phyloP scores from a whole-genome alignment of 192 early-diverging fungal genomes.

The Linnemannia hyalina region DNA sequence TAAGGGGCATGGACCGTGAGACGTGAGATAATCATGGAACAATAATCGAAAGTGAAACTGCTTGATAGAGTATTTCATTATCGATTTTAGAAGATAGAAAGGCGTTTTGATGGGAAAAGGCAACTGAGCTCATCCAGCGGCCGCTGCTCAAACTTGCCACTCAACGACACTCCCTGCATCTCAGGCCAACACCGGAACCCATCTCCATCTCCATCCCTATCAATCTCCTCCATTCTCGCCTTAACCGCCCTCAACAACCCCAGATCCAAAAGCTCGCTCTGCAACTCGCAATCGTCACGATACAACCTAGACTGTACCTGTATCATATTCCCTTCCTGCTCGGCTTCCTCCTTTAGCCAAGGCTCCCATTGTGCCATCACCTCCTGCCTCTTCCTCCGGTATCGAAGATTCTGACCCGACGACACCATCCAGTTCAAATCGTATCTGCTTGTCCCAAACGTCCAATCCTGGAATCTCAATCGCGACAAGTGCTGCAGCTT shows the following conservation, averaged over 20 bases:
- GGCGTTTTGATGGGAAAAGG: neutral
- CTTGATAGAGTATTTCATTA: no score
- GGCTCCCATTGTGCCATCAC: neutral
- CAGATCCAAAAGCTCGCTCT: neutral
- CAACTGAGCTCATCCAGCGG: neutral
- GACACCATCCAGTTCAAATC: neutral
- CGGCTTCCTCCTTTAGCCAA: neutral
- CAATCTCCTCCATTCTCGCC: neutral
- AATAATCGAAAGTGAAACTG: no score
- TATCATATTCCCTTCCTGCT: neutral
- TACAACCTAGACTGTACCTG: neutral
- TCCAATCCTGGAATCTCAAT: constrained; percentile 2
- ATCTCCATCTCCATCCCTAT: neutral
- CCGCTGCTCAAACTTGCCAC: neutral
- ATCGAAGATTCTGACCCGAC: neutral
- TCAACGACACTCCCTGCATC: neutral
- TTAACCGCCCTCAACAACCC: neutral
- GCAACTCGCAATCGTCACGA: neutral
- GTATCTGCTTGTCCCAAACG: neutral
- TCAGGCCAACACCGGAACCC: neutral
- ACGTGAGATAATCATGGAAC: neutral
- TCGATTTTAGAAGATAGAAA: neutral
- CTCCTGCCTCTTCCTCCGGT: neutral
- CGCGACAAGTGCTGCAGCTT: neutral
- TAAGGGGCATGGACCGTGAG: neutral